Evolutionary conservation across 352 stramenopile genomes (phyloP), one percentile per base, ranked within the genome.

Genomic region (Phytophthora citricola): DNA sequence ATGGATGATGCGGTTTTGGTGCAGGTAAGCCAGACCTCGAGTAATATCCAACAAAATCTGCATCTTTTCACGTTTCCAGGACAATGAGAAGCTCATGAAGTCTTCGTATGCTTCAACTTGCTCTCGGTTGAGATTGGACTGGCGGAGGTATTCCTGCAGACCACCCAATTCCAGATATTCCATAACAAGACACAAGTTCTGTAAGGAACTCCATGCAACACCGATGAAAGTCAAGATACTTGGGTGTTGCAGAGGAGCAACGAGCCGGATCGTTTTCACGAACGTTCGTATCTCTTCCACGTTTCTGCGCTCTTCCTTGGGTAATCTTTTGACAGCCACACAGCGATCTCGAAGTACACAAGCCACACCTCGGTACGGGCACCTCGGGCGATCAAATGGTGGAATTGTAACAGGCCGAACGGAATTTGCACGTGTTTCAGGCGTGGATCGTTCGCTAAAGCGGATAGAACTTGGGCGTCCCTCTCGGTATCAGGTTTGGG

Each of bases 41-140:
- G 71, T 66, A 31, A 91, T 78, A 20, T 71, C 79, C n/a, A 83
- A 22, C 0, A 76, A 69, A 34, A 91, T 73, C 22, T 57, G 57
- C 43, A 76, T 68, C 67, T 89, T 90, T 14, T 79, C 61, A 5
- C 63, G 53, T 44, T 58, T 56, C 81, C 81, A 90, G 15, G 73
- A 62, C 10, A 85, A 52, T 9, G 73, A 71, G 48, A 69, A 46
- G 9, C 36, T 57, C 57, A 66, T 45, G 29, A 71, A 61, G n/a
- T 71, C 63, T 38, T 63, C 49, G 12, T 45, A 61, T 0, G 29
- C n/a, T 34, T 66, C 43, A 4, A n/a, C 22, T 26, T 57, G 41
- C 2, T 57, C 32, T n/a, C 44, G 31, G 6, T 47, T 57, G 12
- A 29, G 61, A 32, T 62, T 49, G 2, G 57, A 56, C 24, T 67